A percentile compares a stretch with the other conserved stretches of the same genome.
Conservation (phyloP, 106 monocot genomes). For the Triglochin maritima region DNA sequence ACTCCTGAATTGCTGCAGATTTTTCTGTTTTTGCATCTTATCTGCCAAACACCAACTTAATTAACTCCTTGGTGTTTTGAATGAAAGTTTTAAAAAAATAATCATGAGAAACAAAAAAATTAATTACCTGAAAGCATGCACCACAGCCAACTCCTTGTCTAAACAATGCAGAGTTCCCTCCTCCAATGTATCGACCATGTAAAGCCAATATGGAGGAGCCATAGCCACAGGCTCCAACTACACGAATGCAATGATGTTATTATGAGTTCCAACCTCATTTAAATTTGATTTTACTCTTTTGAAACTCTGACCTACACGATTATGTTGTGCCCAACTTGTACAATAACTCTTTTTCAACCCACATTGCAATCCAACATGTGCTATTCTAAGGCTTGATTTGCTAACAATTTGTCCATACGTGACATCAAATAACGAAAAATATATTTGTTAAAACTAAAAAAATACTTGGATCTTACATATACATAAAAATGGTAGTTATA, state of each 20-base stretch:
- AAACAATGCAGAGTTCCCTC: conserved; percentile 33
- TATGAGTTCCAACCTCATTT: not conserved
- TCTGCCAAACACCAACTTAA: conserved; percentile 12
- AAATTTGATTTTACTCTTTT: not conserved
- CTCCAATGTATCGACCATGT: conserved; percentile 39
- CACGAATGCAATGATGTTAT: not conserved
- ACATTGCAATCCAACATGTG: too few relatives aligned
- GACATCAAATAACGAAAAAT: too few relatives aligned
- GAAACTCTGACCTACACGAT: not conserved
- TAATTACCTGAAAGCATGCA: conserved; percentile 55
- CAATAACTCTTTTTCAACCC: too few relatives aligned
- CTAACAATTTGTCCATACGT: too few relatives aligned
- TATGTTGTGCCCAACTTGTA: not conserved
- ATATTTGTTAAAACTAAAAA: too few relatives aligned
- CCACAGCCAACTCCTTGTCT: conserved; percentile 67
- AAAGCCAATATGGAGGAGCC: conserved; percentile 33
- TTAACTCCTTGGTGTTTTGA: not conserved
- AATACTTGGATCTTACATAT: too few relatives aligned
- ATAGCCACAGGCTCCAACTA: conserved; percentile 84
- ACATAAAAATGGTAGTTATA: too few relatives aligned
- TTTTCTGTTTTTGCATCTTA: conserved; percentile 49
- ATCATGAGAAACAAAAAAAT: too few relatives aligned
- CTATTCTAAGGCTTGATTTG: too few relatives aligned
- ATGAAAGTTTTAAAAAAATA: too few relatives aligned
- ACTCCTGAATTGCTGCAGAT: conserved; percentile 45